Base-by-base conservation (phyloP, 2,329 filamentous ascomycete species). In the Penicillium sp. region DNA sequence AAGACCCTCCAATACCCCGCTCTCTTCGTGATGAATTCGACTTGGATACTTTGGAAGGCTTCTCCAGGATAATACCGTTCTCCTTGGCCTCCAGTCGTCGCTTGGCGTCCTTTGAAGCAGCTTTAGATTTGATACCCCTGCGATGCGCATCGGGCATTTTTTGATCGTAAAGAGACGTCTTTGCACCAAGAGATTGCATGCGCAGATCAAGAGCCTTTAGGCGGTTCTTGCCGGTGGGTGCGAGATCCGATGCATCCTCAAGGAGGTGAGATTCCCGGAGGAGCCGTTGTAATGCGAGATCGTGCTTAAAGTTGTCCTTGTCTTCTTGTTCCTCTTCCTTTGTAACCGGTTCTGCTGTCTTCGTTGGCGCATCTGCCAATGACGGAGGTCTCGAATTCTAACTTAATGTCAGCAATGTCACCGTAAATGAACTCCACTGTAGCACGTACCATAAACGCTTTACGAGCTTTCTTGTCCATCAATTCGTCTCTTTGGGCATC, bases 231-330 rank as follows among this genome's bases (percentile, higher is more conserved):
- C 93, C 93, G 23, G 83, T 80, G 19, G 83, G 80, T 45, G 83
- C 81, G 3, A 82, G 78, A 54, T 81, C 78, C 27, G 80, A 78
- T 14, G 82, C 80, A 1, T 84, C 79, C 48, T 86, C 83, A 56
- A 98, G 86, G 59, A 98, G 88, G 76, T 96, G 92, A 0, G 93
- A 97, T 81, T 99, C 95, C 65, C 88, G 84, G 57, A 99, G 86
- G 42, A 99, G 86, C 47, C 92, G 88, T 74, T 97, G 93, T 14
- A 99, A 86, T 39, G 91, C 93, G 53, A 96, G 86, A 74, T 98
- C 95, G 74, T 97, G 93, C 72, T 93, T 92, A 19, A 98, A 83
- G 60, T 96, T 89, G 11, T 79, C 74, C 25, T 80, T 74, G 70
- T 89, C 87, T 19, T 81, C 81, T 51, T 83, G 83, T 69, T 88